Conservation (phyloP, 129 eudicot genomes). For the Rutidosis leptorrhynchoides region DNA sequence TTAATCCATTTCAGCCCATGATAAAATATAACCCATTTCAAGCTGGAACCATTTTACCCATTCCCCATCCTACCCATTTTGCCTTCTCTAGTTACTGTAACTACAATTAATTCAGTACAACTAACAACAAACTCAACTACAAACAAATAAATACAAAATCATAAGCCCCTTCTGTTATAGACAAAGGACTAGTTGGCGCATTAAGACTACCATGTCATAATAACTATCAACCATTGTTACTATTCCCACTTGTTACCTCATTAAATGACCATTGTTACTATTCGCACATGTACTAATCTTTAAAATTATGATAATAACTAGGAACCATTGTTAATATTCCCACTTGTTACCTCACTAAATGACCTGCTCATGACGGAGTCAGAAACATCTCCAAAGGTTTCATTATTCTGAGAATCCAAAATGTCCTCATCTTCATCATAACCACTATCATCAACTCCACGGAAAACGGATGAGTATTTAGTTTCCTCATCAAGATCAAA, state of each 20-base stretch:
- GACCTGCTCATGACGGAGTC: conserved; percentile 47
- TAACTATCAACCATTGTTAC: conserved; percentile 38
- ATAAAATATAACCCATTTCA: not conserved
- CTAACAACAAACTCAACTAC: not conserved
- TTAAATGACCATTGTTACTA: conserved; percentile 40
- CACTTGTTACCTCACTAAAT: conserved; percentile 35
- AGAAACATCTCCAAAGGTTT: conserved; percentile 72
- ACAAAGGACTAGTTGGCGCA: conserved; percentile 6
- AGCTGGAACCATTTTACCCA: not conserved
- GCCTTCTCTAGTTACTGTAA: not conserved
- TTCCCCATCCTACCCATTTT: not conserved
- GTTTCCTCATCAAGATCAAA: conserved; percentile 90
- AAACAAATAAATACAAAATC: not conserved
- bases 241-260: conserved; percentile 42
- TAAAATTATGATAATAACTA: conserved; percentile 44
- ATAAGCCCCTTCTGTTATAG: conserved; percentile 6
- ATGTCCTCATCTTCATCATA: conserved; percentile 71
- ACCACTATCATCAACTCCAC: conserved; percentile 83
- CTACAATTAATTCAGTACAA: not conserved
- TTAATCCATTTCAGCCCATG: not conserved
- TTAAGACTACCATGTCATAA: conserved; percentile 6
- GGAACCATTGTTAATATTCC: conserved; percentile 41
- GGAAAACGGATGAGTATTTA: conserved; percentile 72
- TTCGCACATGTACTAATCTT: conserved; percentile 36
- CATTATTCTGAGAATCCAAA: conserved; percentile 57